A percentile compares a stretch with the other conserved stretches of the same genome.
phyloP scores from a whole-genome alignment of 768 basidiomycete genomes.

The Pisolithus marmoratus region DNA sequence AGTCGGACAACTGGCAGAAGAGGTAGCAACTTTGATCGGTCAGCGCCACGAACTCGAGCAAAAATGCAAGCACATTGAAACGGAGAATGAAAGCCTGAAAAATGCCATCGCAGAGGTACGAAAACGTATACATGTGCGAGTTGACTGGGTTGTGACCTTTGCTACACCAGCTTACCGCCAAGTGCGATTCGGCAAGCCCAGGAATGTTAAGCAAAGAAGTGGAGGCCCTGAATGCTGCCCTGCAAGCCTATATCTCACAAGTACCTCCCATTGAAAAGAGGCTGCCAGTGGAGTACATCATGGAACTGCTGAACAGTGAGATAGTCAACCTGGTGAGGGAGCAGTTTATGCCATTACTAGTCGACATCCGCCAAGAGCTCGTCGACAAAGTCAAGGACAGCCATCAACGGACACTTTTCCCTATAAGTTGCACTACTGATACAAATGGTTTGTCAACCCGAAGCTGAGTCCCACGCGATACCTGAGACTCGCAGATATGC shows the following conservation, averaged over 20 bases:
- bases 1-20: slow-evolving; percentile 26
- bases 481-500: neutral
- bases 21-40: slow-evolving; percentile 27
- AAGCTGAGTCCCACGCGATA: slow-evolving; percentile 4
- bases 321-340: slow-evolving; percentile 22
- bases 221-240: slow-evolving; percentile 25
- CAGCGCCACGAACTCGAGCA: slow-evolving; percentile 22
- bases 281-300: slow-evolving; percentile 25
- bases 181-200: slow-evolving; percentile 10
- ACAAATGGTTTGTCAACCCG: slow-evolving; percentile 24
- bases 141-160: neutral
- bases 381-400: slow-evolving; percentile 15
- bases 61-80: slow-evolving; percentile 16
- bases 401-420: slow-evolving; percentile 17
- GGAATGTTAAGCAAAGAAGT: slow-evolving; percentile 18
- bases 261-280: slow-evolving; percentile 8
- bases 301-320: slow-evolving; percentile 20
- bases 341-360: slow-evolving; percentile 15
- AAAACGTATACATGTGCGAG: neutral
- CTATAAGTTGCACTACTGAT: slow-evolving; percentile 22
- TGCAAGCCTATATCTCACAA: slow-evolving; percentile 29
- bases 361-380: slow-evolving; percentile 20
- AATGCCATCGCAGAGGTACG: slow-evolving; percentile 22
- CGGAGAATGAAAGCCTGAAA: slow-evolving; percentile 24
- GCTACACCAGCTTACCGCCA: slow-evolving; percentile 9